Evolutionary conservation across 371 early-diverging fungal species (phyloP).

Genomic region (Rhizopus delemar): DNA sequence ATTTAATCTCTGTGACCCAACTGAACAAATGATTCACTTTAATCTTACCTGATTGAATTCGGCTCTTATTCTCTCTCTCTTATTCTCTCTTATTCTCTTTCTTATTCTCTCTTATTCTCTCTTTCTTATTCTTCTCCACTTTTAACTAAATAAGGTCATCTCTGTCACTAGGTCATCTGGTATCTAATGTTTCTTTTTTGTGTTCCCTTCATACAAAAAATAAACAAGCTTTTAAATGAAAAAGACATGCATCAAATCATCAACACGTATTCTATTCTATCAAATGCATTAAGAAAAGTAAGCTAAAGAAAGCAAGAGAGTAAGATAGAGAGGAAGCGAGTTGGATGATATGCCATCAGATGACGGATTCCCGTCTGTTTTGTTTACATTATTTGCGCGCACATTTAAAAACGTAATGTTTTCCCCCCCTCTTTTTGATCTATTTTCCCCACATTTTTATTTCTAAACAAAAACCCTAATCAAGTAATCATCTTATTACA

Average conservation of each 20-base stretch:
- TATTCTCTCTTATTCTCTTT: not conserved
- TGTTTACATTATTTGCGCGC: not conserved
- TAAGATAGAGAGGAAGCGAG: not conserved
- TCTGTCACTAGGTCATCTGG: not conserved
- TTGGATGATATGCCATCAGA: not conserved
- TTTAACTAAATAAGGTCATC: constrained; percentile 2
- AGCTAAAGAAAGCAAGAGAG: not conserved
- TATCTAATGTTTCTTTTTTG: not conserved
- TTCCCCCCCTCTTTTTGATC: too few species aligned
- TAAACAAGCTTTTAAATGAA: not conserved
- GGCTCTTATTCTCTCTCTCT: too few species aligned
- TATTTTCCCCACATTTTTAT: too few species aligned
- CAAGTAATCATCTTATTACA: too few species aligned
- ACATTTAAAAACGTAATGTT: too few species aligned
- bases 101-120: too few species aligned
- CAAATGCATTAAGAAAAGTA: not conserved
- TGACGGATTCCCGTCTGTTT: not conserved
- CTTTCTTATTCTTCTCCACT: not conserved
- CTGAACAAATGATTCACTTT: not conserved
- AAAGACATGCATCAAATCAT: not conserved
- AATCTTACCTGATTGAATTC: too few species aligned
- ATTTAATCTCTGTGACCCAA: not conserved
- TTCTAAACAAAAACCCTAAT: too few species aligned
- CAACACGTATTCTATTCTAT: not conserved
- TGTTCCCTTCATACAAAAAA: not conserved